A percentile compares a stretch with the other conserved stretches of the same genome.
Conservation (phyloP, 2,329 filamentous ascomycete species). For the Fusarium proliferatum region DNA sequence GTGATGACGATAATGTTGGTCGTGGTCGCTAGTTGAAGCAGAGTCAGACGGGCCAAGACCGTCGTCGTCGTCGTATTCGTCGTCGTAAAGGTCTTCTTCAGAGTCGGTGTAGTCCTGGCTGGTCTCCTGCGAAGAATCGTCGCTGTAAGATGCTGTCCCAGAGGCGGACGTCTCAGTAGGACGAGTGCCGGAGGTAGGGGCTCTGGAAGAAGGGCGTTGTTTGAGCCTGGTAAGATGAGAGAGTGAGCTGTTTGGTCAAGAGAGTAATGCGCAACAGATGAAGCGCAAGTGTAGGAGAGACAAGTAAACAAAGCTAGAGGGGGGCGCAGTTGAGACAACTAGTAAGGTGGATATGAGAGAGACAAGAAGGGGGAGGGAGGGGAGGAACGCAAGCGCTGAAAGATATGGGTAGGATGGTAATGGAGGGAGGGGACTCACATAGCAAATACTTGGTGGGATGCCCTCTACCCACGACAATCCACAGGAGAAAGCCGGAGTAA, state of each 20-base stretch:
- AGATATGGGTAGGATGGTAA: constrained; percentile 32
- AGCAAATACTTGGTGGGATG: constrained; percentile 52
- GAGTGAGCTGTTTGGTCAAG: constrained; percentile 35
- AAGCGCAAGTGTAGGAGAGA: constrained; percentile 19
- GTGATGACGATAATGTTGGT: constrained; percentile 46
- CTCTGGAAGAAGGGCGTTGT: constrained; percentile 44
- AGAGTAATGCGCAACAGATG: constrained; percentile 6
- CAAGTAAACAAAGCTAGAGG: constrained; percentile 34
- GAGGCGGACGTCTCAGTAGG: constrained; percentile 46
- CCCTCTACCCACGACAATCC: constrained; percentile 61
- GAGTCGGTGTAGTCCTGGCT: constrained; percentile 45
- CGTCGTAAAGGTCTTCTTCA: constrained; percentile 52
- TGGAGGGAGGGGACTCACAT: constrained; percentile 54
- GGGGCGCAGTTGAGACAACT: constrained; percentile 35
- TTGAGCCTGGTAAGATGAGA: constrained; percentile 40
- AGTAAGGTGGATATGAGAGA: constrained; percentile 23
- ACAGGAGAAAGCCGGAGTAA: constrained; percentile 59
- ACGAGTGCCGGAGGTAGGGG: constrained; percentile 39
- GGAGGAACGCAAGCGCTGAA: constrained; percentile 26
- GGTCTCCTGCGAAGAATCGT: constrained; percentile 51
- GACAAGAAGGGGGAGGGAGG: constrained; percentile 30
- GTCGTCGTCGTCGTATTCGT: constrained; percentile 55
- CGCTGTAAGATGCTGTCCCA: constrained; percentile 52
- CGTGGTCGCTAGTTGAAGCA: constrained; percentile 56
- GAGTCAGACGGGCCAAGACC: constrained; percentile 69